Percentiles rank a stretch among this genome's conserved stretches.
phyloP scores from a whole-genome alignment of 1,284 basidiomycete genomes.

The Pseudozyma sp. region DNA sequence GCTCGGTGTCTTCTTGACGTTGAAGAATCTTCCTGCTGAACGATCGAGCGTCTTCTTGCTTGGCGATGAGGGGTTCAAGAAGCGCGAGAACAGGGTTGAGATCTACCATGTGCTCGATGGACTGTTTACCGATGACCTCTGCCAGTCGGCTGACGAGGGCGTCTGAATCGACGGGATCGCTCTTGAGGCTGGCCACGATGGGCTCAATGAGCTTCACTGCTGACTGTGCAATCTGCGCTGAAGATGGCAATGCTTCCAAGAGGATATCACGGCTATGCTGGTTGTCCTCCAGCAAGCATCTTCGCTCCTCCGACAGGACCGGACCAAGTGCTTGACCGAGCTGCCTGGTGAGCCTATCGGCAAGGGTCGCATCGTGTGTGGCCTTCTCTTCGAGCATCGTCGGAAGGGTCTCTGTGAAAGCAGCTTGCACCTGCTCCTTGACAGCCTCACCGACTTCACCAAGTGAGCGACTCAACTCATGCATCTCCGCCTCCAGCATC shows the following conservation, averaged over 20 bases:
- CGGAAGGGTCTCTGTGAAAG: constrained; percentile 38
- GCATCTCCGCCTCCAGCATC: constrained; percentile 30
- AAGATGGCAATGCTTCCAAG: constrained; percentile 17
- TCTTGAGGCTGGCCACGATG: constrained; percentile 43
- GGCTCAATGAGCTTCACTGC: constrained; percentile 41
- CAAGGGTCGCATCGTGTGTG: constrained; percentile 10
- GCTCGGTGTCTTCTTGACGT: constrained; percentile 55
- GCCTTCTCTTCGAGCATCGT: constrained; percentile 42
- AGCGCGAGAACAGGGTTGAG: constrained; percentile 58
- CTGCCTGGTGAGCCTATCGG: constrained; percentile 29
- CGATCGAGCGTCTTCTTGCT: constrained; percentile 50
- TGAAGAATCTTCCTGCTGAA: constrained; percentile 48
- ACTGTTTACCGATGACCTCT: constrained; percentile 54
- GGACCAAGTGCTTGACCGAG: constrained; percentile 29
- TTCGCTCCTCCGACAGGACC: constrained; percentile 29
- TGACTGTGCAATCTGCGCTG: constrained; percentile 34
- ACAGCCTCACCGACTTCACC: constrained; percentile 17
- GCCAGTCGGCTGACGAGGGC: constrained; percentile 34
- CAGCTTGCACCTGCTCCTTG: constrained; percentile 30
- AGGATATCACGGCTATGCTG: constrained; percentile 23
- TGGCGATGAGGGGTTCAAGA: constrained; percentile 56
- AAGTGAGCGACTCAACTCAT: constrained; percentile 24
- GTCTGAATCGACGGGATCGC: constrained; percentile 50
- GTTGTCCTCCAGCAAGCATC: constrained; percentile 24
- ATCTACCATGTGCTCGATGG: constrained; percentile 58